Evolutionary conservation across 805 yeast genomes (phyloP), one percentile per base, ranked within the genome.

Genomic region (Metschnikowia lunata): DNA sequence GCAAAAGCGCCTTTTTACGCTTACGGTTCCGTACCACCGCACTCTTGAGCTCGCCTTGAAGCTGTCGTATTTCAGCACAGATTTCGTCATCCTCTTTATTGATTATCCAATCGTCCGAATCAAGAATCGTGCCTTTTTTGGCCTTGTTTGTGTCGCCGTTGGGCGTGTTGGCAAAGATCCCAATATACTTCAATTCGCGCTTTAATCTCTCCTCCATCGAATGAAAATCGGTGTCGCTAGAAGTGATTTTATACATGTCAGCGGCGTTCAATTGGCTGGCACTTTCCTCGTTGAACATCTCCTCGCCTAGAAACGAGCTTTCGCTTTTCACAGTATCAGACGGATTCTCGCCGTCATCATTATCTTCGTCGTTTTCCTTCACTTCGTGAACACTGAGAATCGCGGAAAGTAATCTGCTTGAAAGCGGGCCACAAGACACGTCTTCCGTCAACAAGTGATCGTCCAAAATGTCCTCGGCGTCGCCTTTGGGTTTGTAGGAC

Each of bases 21-120:
- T 75, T 78, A 45, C 81, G 75, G 61, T 93, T 93, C 45, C 78
- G 70, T 23, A 67, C 70, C 4, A 82, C 76, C 0, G 83, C 82
- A 15, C 72, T 75, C 50, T 74, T 78, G 46, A 93, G 69, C 46
- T 85, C 81, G 36, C 69, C 67, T 58, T 93, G 97, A 39, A 91
- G 68, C 12, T 61, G 62, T 46, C 99, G 74, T 49, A 93, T 67
- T 59, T 91, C 97, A 0, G 84, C 81, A 49, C 95, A 83, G 5
- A 93, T 79, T 63, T 93, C 98, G 65, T 93, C 99, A 62, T 93
- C 99, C 59, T 93, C 97, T 46, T 85, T 78, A 33, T 82, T 80
- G 39, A 75, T 74, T 11, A 83, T 66, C 97, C 97, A 90, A 27
- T 71, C 75, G 59, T 83, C 87, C 41, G 79, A 76, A 49, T 71